These are phyloP conservation scores for Pleurotus giganteus DNA, from an alignment of 768 basidiomycete species.

Conservation along the genomic window DNA sequence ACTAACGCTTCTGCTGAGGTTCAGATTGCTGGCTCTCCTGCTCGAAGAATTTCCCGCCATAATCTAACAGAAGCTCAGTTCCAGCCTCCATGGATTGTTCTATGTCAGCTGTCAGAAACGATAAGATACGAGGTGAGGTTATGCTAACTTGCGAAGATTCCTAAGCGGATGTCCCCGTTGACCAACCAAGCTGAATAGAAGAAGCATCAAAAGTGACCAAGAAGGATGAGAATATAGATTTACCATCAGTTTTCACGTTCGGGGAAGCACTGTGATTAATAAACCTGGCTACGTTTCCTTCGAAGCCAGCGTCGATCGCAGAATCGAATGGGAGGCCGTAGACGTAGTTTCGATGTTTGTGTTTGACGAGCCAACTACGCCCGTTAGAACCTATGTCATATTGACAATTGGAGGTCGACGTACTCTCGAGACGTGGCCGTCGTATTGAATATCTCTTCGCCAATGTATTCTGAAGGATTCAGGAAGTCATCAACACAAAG, in stretches of 20 bases:
- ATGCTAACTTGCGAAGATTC: slow-evolving; percentile 49
- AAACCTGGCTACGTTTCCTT: slow-evolving; percentile 65
- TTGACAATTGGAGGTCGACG: slow-evolving; percentile 20
- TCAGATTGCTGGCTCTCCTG: neutral
- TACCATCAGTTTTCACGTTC: slow-evolving; percentile 38
- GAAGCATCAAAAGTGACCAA: neutral
- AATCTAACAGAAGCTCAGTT: slow-evolving; percentile 56
- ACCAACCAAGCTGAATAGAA: slow-evolving; percentile 47
- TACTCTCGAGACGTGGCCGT: slow-evolving; percentile 54
- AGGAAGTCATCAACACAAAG: neutral
- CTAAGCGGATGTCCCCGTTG: slow-evolving; percentile 68
- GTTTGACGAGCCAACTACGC: slow-evolving; percentile 27
- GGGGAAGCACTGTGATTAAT: slow-evolving; percentile 52
- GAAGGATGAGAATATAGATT: slow-evolving; percentile 31
- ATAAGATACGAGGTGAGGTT: neutral
- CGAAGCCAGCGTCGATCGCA: slow-evolving; percentile 52
- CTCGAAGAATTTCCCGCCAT: slow-evolving; percentile 50
- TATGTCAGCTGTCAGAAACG: slow-evolving; percentile 17
- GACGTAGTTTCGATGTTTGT: slow-evolving; percentile 59
- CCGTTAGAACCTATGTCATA: too few relatives aligned
- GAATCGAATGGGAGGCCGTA: slow-evolving; percentile 49
- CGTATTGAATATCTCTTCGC: slow-evolving; percentile 53
- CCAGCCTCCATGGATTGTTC: slow-evolving; percentile 37
- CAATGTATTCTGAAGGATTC: slow-evolving; percentile 54
- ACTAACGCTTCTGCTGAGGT: too few relatives aligned